phyloP scores from a whole-genome alignment of 2,329 filamentous ascomycete species.

The Hypoxylon sp. region DNA sequence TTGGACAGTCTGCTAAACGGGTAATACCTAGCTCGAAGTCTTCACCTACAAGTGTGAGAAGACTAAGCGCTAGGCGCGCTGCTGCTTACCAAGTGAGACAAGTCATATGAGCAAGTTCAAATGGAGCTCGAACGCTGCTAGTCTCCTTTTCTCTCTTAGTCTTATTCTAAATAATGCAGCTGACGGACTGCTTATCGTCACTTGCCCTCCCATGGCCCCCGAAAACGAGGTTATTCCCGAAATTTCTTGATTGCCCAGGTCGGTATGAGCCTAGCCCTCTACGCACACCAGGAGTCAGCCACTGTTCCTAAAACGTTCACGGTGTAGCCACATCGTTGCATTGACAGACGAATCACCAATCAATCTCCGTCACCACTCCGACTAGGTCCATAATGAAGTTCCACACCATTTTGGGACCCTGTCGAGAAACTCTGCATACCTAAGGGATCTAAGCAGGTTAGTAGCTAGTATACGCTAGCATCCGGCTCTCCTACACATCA shows the following conservation, averaged over 20 bases:
- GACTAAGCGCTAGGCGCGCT: conserved; percentile 33
- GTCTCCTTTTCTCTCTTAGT: background rate
- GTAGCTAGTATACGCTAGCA: no score
- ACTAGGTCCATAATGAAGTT: conserved; percentile 19
- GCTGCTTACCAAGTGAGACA: conserved; percentile 29
- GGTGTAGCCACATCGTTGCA: conserved; percentile 41
- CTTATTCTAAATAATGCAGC: background rate
- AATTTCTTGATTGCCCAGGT: conserved; percentile 28
- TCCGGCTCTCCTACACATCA: conserved; percentile 15
- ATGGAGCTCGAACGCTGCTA: conserved; percentile 7
- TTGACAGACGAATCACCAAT: conserved; percentile 28
- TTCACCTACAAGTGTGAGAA: conserved; percentile 16
- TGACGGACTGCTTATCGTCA: conserved; percentile 12
- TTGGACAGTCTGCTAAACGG: background rate
- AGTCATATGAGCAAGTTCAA: conserved; percentile 31
- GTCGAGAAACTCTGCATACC: no score
- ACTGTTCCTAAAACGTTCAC: conserved; percentile 37
- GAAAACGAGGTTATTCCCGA: conserved; percentile 39
- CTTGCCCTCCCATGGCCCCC: conserved; percentile 20
- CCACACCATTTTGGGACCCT: conserved; percentile 38
- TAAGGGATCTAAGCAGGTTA: no score
- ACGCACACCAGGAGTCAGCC: conserved; percentile 26
- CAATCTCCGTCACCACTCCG: conserved; percentile 32
- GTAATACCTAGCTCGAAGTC: background rate
- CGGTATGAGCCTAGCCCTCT: conserved; percentile 29